phyloP scores from a whole-genome alignment of 495 filamentous ascomycete species.

The Hypoxylon cercidicola region DNA sequence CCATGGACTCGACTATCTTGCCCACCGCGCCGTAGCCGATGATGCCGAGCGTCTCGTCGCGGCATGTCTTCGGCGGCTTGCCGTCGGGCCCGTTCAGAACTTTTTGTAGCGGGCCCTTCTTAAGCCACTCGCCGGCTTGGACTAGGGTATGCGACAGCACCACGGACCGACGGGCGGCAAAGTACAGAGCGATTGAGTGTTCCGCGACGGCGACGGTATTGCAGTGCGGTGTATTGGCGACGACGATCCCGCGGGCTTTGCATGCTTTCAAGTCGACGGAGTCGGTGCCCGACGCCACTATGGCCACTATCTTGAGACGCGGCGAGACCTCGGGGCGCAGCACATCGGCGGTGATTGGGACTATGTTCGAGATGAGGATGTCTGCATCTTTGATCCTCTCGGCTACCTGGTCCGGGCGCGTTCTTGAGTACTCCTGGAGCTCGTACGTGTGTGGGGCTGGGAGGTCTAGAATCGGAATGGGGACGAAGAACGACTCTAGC shows the following conservation, averaged over 20 bases:
- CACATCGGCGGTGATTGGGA: slow-evolving; percentile 50
- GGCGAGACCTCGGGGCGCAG: slow-evolving; percentile 51
- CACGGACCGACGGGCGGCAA: slow-evolving; percentile 61
- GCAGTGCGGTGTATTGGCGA: slow-evolving; percentile 60
- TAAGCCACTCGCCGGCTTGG: slow-evolving; percentile 48
- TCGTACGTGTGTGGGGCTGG: slow-evolving; percentile 52
- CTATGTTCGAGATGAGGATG: slow-evolving; percentile 57
- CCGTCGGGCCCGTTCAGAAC: slow-evolving; percentile 48
- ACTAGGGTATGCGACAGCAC: slow-evolving; percentile 48
- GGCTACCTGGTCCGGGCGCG: slow-evolving; percentile 46
- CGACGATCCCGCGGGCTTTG: slow-evolving; percentile 53
- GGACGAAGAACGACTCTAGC: slow-evolving; percentile 58
- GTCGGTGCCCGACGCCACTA: slow-evolving; percentile 64
- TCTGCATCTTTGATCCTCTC: slow-evolving; percentile 58
- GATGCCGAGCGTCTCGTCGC: slow-evolving; percentile 59
- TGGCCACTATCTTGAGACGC: slow-evolving; percentile 57
- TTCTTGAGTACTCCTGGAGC: slow-evolving; percentile 44
- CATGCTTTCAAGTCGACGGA: slow-evolving; percentile 60
- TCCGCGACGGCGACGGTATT: slow-evolving; percentile 65
- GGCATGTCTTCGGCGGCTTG: slow-evolving; percentile 51
- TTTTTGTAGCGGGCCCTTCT: slow-evolving; percentile 42
- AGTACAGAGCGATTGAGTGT: slow-evolving; percentile 65
- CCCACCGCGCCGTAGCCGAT: slow-evolving; percentile 65
- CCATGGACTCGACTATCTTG: slow-evolving; percentile 47
- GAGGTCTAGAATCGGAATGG: slow-evolving; percentile 54